Evolutionary conservation across 139 green algal genomes (phyloP), one percentile per base, ranked within the genome.

Genomic region (Chlamydomonas incerta): DNA sequence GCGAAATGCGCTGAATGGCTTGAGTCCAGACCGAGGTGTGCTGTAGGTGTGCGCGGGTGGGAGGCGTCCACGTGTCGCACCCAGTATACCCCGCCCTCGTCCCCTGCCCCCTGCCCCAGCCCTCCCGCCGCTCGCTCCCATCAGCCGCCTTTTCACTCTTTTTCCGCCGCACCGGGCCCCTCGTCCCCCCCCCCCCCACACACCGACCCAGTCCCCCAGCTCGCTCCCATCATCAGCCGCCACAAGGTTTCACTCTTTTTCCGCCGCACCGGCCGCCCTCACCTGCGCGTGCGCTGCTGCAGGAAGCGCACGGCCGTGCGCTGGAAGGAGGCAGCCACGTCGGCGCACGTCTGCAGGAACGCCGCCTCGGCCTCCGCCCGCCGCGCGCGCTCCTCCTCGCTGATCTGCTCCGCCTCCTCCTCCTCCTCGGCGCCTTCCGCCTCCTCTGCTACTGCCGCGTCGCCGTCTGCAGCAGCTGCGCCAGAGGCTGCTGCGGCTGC

Each of bases 261-360:
- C n/a, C n/a, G n/a, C n/a, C 67, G 13, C 13, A 1, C 33, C 5
- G 33, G 9, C 33, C 46, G 13, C 71, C 31, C 66, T 58, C 58
- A 91, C 80, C 80, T 84, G 6, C 73, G 52, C 28, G 88, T 85
- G 24, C 88, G 87, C 74, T 92, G 87, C 87, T 92, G 86, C 72
- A 88, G 68, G 71, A 87, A 89, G 23, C 35, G 29, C 0, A 90
- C 81, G 37, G 70, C 33, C n/a, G 72, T 74, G 1, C 80, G 58
- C 60, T 85, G 76, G 72, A 87, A 90, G 28, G 72, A 66, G 33
- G 72, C 80, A 28, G 86, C 79, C 0, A 90, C 74, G 63, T 86
- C 86, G 1, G 86, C 79, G 28, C 69, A 72, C n/a, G 72, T 41
- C 8, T 62, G 18, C 23, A 17, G 31, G 33, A 87, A 82, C n/a